Base-by-base conservation (phyloP, 495 filamentous ascomycete species). In the Bombardia bombarda region DNA sequence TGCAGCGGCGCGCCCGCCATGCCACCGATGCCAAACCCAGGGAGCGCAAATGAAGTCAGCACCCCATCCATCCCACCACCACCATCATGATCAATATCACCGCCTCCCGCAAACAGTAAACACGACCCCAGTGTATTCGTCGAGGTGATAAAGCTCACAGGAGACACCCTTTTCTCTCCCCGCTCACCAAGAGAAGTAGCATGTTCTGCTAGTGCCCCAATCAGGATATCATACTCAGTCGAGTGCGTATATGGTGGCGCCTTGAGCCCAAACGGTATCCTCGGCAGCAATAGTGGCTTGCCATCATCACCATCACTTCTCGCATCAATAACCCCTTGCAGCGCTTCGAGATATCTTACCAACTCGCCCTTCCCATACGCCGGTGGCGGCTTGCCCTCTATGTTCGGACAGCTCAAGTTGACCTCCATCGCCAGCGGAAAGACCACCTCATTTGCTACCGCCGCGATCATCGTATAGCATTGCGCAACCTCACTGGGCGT, bases 371-470 rank as follows among this genome's bases (percentile, higher is more conserved):
- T 51, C 7, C 68, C 67, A 58, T 86, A 87, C 0, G 83, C 83
- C 3, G 81, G 82, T 10, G 84, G 83, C 0, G 82, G 82, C 22
- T 71, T 71, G 32, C 64, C 53, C 13, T 71, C 68, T 42, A 87
- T 87, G 60, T 87, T 86, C 0, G 83, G 83, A 51, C 83, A 87
- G 48, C 73, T 79, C 33, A 87, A 75, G 53, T 87, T 87, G 46
- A 87, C 64, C 53, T 87, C 83, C 61, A 84, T 70, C 14, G 73
- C 71, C 4, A 86, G 52, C 1, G 61, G 54, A 25, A 74, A 31
- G 2, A 34, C 36, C 0, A 39, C 7, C 9, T 22, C 31, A 14
- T 0, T 40, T 3, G 20, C 42, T 23, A 35, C 51, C 18, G 28
- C 30, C 48, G 49, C 51, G 23, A 55, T 69, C 43, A 32, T 53